Percentiles rank a stretch among this genome's conserved stretches.
Conservation (phyloP, 495 filamentous ascomycete species). For the Emericellopsis terricola region DNA sequence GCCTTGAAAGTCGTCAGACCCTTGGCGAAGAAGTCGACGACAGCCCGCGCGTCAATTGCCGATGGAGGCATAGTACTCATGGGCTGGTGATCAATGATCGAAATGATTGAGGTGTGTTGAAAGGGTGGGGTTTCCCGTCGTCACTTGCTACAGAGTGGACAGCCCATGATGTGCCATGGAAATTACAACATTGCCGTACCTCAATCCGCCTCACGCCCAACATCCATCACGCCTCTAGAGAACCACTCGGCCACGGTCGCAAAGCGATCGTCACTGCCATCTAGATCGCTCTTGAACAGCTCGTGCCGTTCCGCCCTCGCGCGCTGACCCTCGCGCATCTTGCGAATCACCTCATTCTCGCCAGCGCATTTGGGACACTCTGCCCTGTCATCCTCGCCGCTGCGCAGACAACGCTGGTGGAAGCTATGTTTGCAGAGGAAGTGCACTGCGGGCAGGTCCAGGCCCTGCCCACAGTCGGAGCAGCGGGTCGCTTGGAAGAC, state of each 20-base stretch:
- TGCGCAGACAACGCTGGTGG: constrained; percentile 66
- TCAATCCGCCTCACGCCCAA: constrained; percentile 15
- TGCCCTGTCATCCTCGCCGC: constrained; percentile 35
- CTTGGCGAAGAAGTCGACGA: constrained; percentile 22
- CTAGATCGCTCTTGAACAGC: constrained; percentile 65
- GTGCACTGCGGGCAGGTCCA: constrained; percentile 81
- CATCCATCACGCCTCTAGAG: constrained; percentile 74
- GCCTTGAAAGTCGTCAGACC: constrained; percentile 38
- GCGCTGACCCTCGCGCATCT: constrained; percentile 70
- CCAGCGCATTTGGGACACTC: constrained; percentile 76
- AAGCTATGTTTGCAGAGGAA: constrained; percentile 95
- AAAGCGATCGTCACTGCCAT: constrained; percentile 68
- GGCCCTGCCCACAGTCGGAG: constrained; percentile 49
- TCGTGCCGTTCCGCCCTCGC: constrained; percentile 83
- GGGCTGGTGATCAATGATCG: too few relatives aligned
- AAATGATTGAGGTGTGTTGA: too few relatives aligned
- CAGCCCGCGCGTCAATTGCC: not conserved
- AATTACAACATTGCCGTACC: too few relatives aligned
- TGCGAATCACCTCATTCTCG: constrained; percentile 69
- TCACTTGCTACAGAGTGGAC: too few relatives aligned
- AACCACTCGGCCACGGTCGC: constrained; percentile 86
- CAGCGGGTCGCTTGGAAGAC: constrained; percentile 87
- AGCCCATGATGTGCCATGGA: too few relatives aligned
- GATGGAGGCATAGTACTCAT: too few relatives aligned
- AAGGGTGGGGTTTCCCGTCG: too few relatives aligned